These are phyloP conservation scores for Canariomyces notabilis DNA, from an alignment of 2,329 filamentous ascomycete genomes.

Conservation along the genomic window DNA sequence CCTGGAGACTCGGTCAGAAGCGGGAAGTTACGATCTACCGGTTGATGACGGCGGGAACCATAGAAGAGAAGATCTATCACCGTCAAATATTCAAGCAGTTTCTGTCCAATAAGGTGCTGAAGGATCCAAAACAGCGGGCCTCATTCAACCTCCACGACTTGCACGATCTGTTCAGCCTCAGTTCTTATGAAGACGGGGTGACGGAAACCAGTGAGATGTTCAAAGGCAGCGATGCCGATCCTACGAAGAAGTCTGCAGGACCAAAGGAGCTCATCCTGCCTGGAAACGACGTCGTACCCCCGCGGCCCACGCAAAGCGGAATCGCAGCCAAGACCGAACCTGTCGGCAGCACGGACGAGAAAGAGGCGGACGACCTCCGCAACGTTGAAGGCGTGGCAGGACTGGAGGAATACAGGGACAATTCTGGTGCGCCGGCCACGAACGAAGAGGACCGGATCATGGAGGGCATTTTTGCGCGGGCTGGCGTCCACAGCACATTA, in stretches of 20 bases:
- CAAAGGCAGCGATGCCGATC: slow-evolving; percentile 80
- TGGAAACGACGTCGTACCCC: slow-evolving; percentile 20
- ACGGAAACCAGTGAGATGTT: slow-evolving; percentile 86
- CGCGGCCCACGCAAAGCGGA: slow-evolving; percentile 5
- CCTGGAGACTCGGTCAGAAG: slow-evolving; percentile 94
- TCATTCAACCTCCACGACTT: slow-evolving; percentile 86
- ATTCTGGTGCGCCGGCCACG: slow-evolving; percentile 38
- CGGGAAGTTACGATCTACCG: slow-evolving; percentile 93
- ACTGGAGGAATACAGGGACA: slow-evolving; percentile 58
- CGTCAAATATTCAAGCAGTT: slow-evolving; percentile 99
- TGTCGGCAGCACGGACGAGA: slow-evolving; percentile 6
- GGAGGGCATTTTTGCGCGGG: slow-evolving; percentile 80
- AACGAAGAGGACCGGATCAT: slow-evolving; percentile 72
- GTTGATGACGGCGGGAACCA: slow-evolving; percentile 95
- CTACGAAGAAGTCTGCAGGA: slow-evolving; percentile 48
- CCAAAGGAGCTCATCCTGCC: slow-evolving; percentile 28
- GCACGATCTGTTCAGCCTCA: slow-evolving; percentile 84
- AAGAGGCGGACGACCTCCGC: slow-evolving; percentile 28
- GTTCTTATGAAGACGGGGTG: slow-evolving; percentile 58
- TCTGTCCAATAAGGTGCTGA: slow-evolving; percentile 90
- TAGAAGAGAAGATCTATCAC: slow-evolving; percentile 99
- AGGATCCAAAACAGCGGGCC: slow-evolving; percentile 87
- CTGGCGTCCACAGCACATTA: slow-evolving; percentile 82
- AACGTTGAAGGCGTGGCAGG: slow-evolving; percentile 51
- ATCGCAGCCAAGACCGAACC: slow-evolving; percentile 7